Base-by-base conservation (phyloP, 2,329 filamentous ascomycete species). In the Epichloe festucae region DNA sequence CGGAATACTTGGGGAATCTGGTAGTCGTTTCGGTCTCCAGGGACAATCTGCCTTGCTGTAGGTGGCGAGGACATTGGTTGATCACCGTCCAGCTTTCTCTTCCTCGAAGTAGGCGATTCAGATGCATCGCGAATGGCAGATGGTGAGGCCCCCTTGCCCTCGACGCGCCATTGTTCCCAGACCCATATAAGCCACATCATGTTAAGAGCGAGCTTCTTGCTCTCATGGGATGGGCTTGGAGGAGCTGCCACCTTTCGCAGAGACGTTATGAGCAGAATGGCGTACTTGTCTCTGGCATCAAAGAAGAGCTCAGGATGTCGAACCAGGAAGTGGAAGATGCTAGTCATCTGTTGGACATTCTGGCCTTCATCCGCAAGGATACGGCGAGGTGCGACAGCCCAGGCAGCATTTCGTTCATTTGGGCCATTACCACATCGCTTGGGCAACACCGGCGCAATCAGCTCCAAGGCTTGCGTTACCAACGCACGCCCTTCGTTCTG, bases 241-340 rank as follows among this genome's bases (percentile, higher is more conserved):
- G 88, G 83, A 21, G 79, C 77, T 1, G 90, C 89, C 51, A 98
- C 87, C 68, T 97, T 97, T 49, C 87, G 79, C 38, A 98, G 73
- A 4, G 89, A 91, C 1, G 84, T 84, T 52, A 98, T 90, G 64
- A 98, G 94, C 56, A 93, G 79, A 52, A 86, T 80, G 4, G 89
- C 82, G 57, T 97, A 94, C 62, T 91, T 90, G 57, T 98, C 93
- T 51, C 93, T 78, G 1, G 89, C 89, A 56, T 97, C 91, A 59
- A 94, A 98, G 70, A 98, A 98, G 4, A 98, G 73, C 61, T 93
- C 85, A 0, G 90, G 86, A 64, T 98, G 91, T 52, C 87, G 82
- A 38, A 96, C 91, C 36, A 98, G 75, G 69, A 98, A 98, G 62
- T 96, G 87, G 73, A 96, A 97, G 60, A 98, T 97, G 70, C 87